Evolutionary conservation across 2,329 filamentous ascomycete species (phyloP), one percentile per base, ranked within the genome.

Genomic region (Pseudogymnoascus verrucosus): DNA sequence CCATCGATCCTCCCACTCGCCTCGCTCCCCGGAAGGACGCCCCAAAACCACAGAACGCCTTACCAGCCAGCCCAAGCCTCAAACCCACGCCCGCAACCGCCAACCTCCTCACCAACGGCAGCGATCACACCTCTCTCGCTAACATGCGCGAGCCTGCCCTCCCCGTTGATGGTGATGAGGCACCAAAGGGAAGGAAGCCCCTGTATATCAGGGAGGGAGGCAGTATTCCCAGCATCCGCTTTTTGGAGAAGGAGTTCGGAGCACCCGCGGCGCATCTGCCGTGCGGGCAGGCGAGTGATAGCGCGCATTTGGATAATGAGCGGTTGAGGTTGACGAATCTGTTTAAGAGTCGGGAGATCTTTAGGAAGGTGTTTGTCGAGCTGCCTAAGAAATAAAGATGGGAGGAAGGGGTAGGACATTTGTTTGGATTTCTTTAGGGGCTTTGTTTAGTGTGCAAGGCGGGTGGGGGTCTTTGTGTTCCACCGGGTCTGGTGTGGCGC

Each of bases 161-260:
- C 60, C 8, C 19, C 4, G 12, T 23, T 1, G 62, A 51, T 2
- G 23, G 34, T 2, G 62, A 54, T 5, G 39, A 37, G 1, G 71
- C 70, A 2, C 54, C 62, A 8, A 70, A 66, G 59, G 72, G 72
- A 10, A 75, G 78, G 6, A 89, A 87, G 69, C 93, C 93, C 0
- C 80, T 99, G 3, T 98, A 96, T 74, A 99, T 99, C 69, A 85
- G 95, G 8, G 95, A 99, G 76, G 95, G 95, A 11, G 95, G 95
- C 4, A 96, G 90, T 0, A 99, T 99, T 69, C 95, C 95, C 0
- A 91, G 91, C 0, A 98, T 98, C 64, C 81, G 95, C 5, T 98
- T 98, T 72, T 74, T 98, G 39, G 93, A 98, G 75, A 96, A 96
- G 77, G 91, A 96, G 71, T 97, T 98, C 72, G 82, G 83, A 2